Evolutionary conservation across 306 rosid species (phyloP).

Genomic region (Medicago arabica): DNA sequence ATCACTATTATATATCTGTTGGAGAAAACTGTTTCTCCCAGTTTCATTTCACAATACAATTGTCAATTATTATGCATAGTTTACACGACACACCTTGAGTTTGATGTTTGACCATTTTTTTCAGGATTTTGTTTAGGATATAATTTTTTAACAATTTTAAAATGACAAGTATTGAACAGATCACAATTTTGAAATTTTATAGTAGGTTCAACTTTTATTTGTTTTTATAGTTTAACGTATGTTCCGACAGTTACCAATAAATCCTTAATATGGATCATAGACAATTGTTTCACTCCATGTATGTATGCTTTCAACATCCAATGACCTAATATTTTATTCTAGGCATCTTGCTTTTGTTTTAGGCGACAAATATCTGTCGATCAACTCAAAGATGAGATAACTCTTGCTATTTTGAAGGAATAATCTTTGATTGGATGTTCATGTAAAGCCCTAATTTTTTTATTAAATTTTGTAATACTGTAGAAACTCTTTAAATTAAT

Average conservation of each 20-base stretch:
- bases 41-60: not conserved
- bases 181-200: not conserved
- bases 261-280: not conserved
- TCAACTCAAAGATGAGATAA: conserved; percentile 15
- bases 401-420: not conserved
- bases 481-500: no score
- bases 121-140: not conserved
- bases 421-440: conserved; percentile 9
- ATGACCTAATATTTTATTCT: not conserved
- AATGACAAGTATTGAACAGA: not conserved
- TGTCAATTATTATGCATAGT: conserved; percentile 6
- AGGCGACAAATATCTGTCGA: not conserved
- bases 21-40: not conserved
- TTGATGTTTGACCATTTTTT: conserved; percentile 38
- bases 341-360: conserved; percentile 22
- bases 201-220: not conserved
- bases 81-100: conserved; percentile 8
- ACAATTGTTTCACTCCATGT: not conserved
- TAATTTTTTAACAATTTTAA: no score
- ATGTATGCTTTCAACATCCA: conserved; percentile 24
- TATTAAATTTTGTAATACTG: no score
- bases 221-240: not conserved
- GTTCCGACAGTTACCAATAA: not conserved
- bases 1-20: not conserved
- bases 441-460: not conserved